phyloP scores from a whole-genome alignment of 2,329 filamentous ascomycete genomes.

The Fusarium pilosicola region DNA sequence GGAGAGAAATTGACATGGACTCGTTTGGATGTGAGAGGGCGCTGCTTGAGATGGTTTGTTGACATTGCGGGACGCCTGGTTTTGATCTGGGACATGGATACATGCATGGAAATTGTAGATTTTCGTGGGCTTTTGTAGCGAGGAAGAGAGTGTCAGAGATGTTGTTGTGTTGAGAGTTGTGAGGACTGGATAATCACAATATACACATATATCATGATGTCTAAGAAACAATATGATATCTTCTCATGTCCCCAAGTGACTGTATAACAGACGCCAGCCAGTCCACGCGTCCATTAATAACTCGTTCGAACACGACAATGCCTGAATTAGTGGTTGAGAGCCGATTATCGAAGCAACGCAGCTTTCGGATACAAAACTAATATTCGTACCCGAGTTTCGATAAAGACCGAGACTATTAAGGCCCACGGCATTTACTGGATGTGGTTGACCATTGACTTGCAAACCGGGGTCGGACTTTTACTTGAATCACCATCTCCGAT shows the following conservation, averaged over 20 bases:
- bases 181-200: not conserved
- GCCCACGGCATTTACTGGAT: not conserved
- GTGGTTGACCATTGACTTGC: not conserved
- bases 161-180: not conserved
- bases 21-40: not conserved
- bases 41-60: not conserved
- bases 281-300: not conserved
- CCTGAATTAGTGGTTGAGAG: not conserved
- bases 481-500: conserved; percentile 2
- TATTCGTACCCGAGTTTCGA: not conserved
- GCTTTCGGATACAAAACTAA: not conserved
- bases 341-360: not conserved
- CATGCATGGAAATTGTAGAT: not conserved
- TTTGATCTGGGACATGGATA: not conserved
- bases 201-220: not conserved
- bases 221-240: not conserved
- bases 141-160: not conserved
- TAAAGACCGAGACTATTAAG: not conserved
- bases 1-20: not conserved
- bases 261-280: not conserved
- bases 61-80: conserved; percentile 13
- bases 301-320: not conserved
- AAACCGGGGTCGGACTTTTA: conserved; percentile 14
- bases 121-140: not conserved
- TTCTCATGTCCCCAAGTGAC: not conserved